Evolutionary conservation across 257 asterid genomes (phyloP).

Genomic region (Plectranthus barbatus): DNA sequence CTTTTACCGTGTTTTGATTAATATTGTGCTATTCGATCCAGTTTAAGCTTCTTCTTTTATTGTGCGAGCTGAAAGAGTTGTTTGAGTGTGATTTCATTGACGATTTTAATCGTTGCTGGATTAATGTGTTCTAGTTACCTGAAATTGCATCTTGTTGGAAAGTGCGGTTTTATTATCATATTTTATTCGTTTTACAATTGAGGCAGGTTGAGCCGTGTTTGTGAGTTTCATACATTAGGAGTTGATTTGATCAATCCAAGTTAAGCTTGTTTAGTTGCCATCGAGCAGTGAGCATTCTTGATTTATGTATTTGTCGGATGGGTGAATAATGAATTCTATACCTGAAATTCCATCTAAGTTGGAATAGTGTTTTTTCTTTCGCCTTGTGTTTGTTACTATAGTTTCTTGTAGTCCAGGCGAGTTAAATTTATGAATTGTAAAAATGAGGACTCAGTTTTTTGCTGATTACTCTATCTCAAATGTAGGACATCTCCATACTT

Average conservation of each 20-base stretch:
- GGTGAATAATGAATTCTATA: neutral
- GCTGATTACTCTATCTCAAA: neutral
- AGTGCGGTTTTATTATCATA: neutral
- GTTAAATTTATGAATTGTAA: neutral
- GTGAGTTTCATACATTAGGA: neutral
- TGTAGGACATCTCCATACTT: neutral
- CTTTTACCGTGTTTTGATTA: neutral
- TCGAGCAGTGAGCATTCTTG: neutral
- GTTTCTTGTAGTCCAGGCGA: neutral
- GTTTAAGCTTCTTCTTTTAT: neutral
- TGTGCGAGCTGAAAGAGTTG: neutral
- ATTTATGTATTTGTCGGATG: neutral
- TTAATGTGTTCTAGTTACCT: neutral
- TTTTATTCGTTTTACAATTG: neutral
- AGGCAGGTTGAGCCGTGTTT: neutral
- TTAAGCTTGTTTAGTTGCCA: neutral
- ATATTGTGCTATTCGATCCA: neutral
- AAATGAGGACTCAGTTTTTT: neutral
- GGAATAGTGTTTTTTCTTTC: neutral
- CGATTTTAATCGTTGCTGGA: neutral
- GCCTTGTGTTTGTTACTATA: neutral
- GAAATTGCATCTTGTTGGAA: neutral
- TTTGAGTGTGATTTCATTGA: neutral
- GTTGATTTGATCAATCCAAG: neutral
- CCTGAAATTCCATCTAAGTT: neutral